Evolutionary conservation across 352 stramenopile genomes (phyloP).

Genomic region (Globisporangium paroecandrum): DNA sequence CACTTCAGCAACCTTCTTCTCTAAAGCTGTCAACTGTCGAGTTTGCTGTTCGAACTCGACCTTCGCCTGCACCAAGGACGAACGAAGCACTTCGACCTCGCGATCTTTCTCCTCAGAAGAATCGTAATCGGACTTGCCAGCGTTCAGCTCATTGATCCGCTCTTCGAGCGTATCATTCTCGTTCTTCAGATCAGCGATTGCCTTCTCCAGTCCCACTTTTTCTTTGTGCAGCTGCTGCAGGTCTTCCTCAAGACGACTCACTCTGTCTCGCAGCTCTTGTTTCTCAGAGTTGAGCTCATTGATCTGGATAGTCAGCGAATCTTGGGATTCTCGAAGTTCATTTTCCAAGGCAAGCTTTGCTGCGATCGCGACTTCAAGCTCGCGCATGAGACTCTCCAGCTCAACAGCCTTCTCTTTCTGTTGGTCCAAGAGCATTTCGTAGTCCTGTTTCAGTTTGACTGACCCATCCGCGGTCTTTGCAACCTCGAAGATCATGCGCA

Average conservation of each 20-base stretch:
- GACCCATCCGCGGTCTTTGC: constrained; percentile 60
- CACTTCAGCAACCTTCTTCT: constrained; percentile 55
- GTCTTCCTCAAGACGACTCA: constrained; percentile 21
- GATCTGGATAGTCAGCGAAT: constrained; percentile 12
- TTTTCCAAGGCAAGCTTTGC: constrained; percentile 28
- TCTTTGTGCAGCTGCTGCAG: constrained; percentile 32
- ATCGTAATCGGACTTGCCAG: constrained; percentile 36
- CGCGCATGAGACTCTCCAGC: constrained; percentile 25
- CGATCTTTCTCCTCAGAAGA: constrained; percentile 42
- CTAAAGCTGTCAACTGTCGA: constrained; percentile 45
- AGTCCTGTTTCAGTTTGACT: constrained; percentile 60
- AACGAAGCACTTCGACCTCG: constrained; percentile 51
- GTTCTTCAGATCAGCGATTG: constrained; percentile 43
- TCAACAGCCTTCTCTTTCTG: constrained; percentile 34
- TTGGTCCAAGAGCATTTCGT: constrained; percentile 35
- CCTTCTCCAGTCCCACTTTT: constrained; percentile 37
- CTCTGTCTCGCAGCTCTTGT: constrained; percentile 14
- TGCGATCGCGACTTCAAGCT: constrained; percentile 28
- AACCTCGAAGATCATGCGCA: constrained; percentile 74
- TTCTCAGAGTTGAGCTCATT: constrained; percentile 18
- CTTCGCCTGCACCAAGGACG: constrained; percentile 57
- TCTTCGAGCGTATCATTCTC: constrained; percentile 62
- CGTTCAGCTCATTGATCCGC: constrained; percentile 45
- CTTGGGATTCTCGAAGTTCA: constrained; percentile 19
- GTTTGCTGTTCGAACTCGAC: constrained; percentile 54